Percentiles rank a stretch among this genome's conserved stretches.
phyloP scores from a whole-genome alignment of 1,139 yeast species.

The Geotrichum armillariae region DNA sequence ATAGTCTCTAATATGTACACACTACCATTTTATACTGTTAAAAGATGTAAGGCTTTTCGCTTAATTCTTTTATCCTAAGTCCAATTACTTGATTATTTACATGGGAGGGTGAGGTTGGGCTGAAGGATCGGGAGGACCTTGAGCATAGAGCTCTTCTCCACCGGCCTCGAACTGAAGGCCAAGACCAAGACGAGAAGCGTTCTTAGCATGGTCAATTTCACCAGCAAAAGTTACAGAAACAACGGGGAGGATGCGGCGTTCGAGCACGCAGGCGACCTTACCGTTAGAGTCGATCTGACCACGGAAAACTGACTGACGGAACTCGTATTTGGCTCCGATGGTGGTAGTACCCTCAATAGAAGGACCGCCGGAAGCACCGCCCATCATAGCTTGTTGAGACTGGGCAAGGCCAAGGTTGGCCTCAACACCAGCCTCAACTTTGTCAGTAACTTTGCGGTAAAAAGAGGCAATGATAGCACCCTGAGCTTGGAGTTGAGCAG shows the following conservation, averaged over 20 bases:
- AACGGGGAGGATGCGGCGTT: slow-evolving; percentile 91
- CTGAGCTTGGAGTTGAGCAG: slow-evolving; percentile 92
- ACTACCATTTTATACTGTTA: neutral
- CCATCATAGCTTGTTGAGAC: slow-evolving; percentile 61
- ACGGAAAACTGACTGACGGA: slow-evolving; percentile 93
- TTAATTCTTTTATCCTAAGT: neutral
- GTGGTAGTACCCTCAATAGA: slow-evolving; percentile 90
- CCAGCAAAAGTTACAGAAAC: slow-evolving; percentile 87
- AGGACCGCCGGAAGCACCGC: slow-evolving; percentile 80
- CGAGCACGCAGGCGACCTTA: slow-evolving; percentile 86
- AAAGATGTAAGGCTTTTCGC: neutral
- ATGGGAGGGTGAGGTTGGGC: slow-evolving; percentile 37
- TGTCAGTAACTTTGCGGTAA: slow-evolving; percentile 91
- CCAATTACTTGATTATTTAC: slow-evolving; percentile 26
- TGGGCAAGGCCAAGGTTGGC: slow-evolving; percentile 80
- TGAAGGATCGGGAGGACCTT: slow-evolving; percentile 33
- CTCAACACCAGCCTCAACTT: slow-evolving; percentile 96
- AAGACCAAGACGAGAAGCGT: slow-evolving; percentile 81
- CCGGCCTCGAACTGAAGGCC: slow-evolving; percentile 98
- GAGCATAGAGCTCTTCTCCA: slow-evolving; percentile 67
- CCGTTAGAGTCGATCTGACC: slow-evolving; percentile 93
- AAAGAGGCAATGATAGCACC: slow-evolving; percentile 87
- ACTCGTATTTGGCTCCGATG: slow-evolving; percentile 96
- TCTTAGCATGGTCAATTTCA: slow-evolving; percentile 89
- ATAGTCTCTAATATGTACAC: neutral